Evolutionary conservation across 2,329 filamentous ascomycete species (phyloP).

Genomic region (Huntiella decipiens): DNA sequence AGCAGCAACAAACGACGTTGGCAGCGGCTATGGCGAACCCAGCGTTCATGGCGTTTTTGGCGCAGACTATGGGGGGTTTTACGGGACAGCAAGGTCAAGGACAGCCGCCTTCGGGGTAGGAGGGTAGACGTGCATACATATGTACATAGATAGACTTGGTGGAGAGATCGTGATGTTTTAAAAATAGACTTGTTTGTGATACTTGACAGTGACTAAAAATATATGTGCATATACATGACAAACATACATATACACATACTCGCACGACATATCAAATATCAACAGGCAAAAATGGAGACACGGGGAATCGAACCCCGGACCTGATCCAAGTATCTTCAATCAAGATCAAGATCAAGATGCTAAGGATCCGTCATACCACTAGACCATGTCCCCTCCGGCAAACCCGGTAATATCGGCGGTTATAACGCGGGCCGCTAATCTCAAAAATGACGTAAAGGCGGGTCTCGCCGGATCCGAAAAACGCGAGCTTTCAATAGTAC

Average conservation of each 20-base stretch:
- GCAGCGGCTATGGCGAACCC: constrained; percentile 8
- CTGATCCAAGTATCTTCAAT: not conserved
- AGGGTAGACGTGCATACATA: not conserved
- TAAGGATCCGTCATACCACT: constrained; percentile 5
- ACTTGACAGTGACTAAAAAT: not conserved
- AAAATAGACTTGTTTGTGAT: not conserved
- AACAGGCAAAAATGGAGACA: constrained; percentile 7
- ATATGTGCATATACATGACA: not conserved
- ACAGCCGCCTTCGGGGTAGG: not conserved
- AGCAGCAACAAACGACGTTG: constrained; percentile 1
- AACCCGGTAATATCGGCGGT: not conserved
- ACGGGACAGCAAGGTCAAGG: not conserved
- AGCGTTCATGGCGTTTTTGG: constrained; percentile 6
- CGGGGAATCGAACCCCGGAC: constrained; percentile 7
- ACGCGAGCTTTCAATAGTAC: too few relatives aligned
- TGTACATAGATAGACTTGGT: not conserved
- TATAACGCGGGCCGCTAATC: too few relatives aligned
- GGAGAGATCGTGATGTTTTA: not conserved
- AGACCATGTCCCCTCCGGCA: not conserved
- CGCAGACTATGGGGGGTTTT: not conserved
- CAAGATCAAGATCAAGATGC: not conserved
- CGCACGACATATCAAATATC: not conserved
- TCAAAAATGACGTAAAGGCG: too few relatives aligned
- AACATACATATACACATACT: not conserved
- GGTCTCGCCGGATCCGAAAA: too few relatives aligned